Evolutionary conservation across 108 stramenopile species (phyloP), one percentile per base, ranked within the genome.

Genomic region (Cyclotella sp.): DNA sequence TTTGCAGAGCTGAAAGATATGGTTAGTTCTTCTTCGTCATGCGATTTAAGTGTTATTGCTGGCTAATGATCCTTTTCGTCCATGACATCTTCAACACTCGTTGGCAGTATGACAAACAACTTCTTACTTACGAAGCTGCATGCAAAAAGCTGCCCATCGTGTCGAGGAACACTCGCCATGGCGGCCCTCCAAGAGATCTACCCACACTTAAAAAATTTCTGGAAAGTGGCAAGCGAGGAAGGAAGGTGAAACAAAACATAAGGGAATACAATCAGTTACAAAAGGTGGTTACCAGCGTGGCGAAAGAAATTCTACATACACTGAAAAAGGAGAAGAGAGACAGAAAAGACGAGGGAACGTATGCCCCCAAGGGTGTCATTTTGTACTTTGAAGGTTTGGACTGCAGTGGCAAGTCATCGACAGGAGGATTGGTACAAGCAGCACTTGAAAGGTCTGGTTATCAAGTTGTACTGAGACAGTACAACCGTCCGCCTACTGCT

Each of bases 351-450:
- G 74, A 43, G 21, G 29, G 46, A 6, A 54, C 46, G 15, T 52
- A 51, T 24, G 91, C 88, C 13, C 92, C 92, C 3, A 82, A 84
- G 28, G 86, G 88, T 49, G 88, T 93, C 44, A 93, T 93, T 53
- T 72, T 93, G 19, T 93, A 93, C 68, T 80, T 93, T 62, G 92
- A 93, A 73, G 92, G 92, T 10, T 67, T 93, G 22, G 92, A 93
- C 82, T 93, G 92, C 61, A 54, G 85, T 30, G 92, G 89, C 10
- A 93, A 93, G 69, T 83, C 81, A 21, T 85, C 83, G 11, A 93
- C 92, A 3, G 91, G 91, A 28, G 84, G 85, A 7, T 68, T 93
- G 49, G 84, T 90, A 19, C 78, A 66, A 44, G 45, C 74, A 12
- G 87, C 89, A 24, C 59, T 93, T 41, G 84, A 87, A 34, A 58